Percentiles rank a stretch among this genome's conserved stretches.
Evolutionary conservation across 257 asterid species (phyloP).

Genomic region (Solanum corneliomulleri): DNA sequence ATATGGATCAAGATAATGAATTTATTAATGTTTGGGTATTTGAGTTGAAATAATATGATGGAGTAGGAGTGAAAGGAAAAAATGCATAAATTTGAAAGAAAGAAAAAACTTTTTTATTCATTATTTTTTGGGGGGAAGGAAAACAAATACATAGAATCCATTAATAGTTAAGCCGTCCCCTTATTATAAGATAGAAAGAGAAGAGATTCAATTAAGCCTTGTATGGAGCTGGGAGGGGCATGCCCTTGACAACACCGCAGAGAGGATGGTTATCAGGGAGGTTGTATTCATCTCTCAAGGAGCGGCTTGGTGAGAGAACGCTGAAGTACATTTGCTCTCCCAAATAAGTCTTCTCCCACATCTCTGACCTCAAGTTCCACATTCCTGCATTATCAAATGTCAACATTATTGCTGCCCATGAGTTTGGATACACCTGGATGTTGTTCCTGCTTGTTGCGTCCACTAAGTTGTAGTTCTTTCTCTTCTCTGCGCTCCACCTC

Average conservation of each 20-base stretch:
- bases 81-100: neutral
- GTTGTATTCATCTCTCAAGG: slow-evolving; percentile 43
- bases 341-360: slow-evolving; percentile 40
- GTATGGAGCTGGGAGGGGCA: slow-evolving; percentile 32
- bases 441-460: slow-evolving; percentile 36
- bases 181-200: neutral
- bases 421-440: slow-evolving; percentile 42
- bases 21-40: neutral
- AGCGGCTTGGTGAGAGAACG: slow-evolving; percentile 19
- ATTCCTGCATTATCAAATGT: slow-evolving; percentile 45
- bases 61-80: neutral
- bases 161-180: neutral
- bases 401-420: slow-evolving; percentile 45
- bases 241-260: slow-evolving; percentile 26
- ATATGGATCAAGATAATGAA: neutral
- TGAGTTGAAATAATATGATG: neutral
- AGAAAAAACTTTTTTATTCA: neutral
- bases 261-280: slow-evolving; percentile 15
- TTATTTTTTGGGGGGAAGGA: neutral
- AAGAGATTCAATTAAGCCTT: neutral
- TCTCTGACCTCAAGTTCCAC: slow-evolving; percentile 45
- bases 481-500: slow-evolving; percentile 40
- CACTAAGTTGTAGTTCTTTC: slow-evolving; percentile 24
- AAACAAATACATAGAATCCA: neutral
- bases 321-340: slow-evolving; percentile 48